Evolutionary conservation across 1,284 basidiomycete species (phyloP).

Genomic region (Dichomitus squalens): DNA sequence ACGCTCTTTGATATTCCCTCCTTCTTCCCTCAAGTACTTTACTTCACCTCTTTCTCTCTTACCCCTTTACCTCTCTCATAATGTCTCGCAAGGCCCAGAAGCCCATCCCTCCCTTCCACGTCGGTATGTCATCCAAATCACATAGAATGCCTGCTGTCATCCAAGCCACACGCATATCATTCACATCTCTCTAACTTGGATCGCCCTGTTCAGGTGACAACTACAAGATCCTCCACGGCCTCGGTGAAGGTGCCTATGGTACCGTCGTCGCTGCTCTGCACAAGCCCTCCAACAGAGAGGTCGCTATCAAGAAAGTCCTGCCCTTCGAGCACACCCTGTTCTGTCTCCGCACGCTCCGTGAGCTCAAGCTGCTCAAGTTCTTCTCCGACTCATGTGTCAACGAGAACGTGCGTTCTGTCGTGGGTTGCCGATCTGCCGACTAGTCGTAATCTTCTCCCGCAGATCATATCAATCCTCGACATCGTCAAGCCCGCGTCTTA

Average conservation of each 20-base stretch:
- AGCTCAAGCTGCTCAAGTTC: conserved; percentile 82
- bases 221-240: conserved; percentile 74
- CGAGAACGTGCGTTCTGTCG: conserved; percentile 54
- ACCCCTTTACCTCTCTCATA: conserved; percentile 8
- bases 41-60: conserved; percentile 13
- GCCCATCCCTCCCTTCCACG: conserved; percentile 66
- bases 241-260: conserved; percentile 81
- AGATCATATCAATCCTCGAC: conserved; percentile 88
- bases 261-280: conserved; percentile 72
- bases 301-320: conserved; percentile 85
- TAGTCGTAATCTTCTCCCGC: not conserved
- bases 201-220: conserved; percentile 55
- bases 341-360: conserved; percentile 75
- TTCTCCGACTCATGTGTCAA: conserved; percentile 84
- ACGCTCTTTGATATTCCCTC: conserved; percentile 22
- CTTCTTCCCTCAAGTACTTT: conserved; percentile 12
- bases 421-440: not conserved
- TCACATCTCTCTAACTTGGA: conserved; percentile 1
- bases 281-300: conserved; percentile 61
- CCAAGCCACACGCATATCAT: conserved; percentile 1
- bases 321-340: conserved; percentile 86
- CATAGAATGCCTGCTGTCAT: not conserved
- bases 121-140: conserved; percentile 44
- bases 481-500: conserved; percentile 80
- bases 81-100: conserved; percentile 39